Percentiles rank a stretch among this genome's conserved stretches.
Evolutionary conservation across 1,284 basidiomycete genomes (phyloP).

Genomic region (Malassezia psittaci): DNA sequence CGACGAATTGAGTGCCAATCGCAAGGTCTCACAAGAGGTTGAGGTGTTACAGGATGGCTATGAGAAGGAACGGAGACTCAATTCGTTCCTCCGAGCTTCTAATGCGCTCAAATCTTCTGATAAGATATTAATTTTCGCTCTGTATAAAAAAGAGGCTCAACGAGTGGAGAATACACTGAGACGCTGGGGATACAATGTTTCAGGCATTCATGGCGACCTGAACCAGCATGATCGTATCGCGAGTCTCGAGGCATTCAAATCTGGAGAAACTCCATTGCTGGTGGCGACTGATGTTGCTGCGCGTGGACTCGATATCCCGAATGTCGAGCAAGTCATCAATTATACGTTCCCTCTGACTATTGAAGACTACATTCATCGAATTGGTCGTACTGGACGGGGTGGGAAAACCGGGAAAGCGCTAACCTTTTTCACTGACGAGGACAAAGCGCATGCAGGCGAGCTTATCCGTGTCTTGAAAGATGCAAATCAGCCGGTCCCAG

Average conservation of each 20-base stretch:
- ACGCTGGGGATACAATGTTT: constrained; percentile 72
- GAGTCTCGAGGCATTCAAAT: constrained; percentile 79
- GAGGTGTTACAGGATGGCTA: constrained; percentile 81
- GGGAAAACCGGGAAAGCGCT: constrained; percentile 83
- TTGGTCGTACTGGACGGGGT: constrained; percentile 87
- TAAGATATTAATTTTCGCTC: constrained; percentile 81
- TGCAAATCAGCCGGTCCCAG: constrained; percentile 62
- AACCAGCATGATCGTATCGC: constrained; percentile 75
- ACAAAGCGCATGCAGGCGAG: constrained; percentile 74
- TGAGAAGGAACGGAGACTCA: constrained; percentile 65
- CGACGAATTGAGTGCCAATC: constrained; percentile 89
- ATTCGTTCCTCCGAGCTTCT: constrained; percentile 40
- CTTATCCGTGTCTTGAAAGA: constrained; percentile 83
- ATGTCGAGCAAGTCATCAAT: constrained; percentile 62
- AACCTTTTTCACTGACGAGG: constrained; percentile 70
- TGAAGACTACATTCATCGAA: constrained; percentile 84
- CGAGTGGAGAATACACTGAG: constrained; percentile 73
- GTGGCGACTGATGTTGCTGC: constrained; percentile 98
- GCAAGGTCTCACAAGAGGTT: constrained; percentile 65
- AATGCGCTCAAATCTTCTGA: constrained; percentile 51
- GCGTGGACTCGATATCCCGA: constrained; percentile 89
- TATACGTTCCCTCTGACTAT: constrained; percentile 79
- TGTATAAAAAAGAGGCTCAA: constrained; percentile 82
- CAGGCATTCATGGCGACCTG: constrained; percentile 83
- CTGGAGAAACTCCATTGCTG: constrained; percentile 68